A percentile compares a stretch with the other conserved stretches of the same genome.
phyloP scores from a whole-genome alignment of 345 rosid species.

The Aquilaria yunnanensis region DNA sequence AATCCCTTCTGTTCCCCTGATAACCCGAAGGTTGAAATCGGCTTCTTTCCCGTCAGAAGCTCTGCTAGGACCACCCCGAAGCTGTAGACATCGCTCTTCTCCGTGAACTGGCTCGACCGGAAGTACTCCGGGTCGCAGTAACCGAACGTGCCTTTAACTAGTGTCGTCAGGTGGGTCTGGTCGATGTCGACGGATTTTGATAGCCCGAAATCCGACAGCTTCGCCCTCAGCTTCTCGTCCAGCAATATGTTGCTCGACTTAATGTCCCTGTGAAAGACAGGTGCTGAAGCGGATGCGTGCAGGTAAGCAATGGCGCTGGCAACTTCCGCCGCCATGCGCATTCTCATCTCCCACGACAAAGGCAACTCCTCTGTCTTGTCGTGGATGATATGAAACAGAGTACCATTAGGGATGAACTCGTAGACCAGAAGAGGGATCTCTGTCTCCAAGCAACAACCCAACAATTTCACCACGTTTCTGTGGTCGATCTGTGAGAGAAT shows the following conservation, averaged over 20 bases:
- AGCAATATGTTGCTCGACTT: conserved; percentile 18
- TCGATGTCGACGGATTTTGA: conserved; percentile 18
- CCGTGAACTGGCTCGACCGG: conserved; percentile 14
- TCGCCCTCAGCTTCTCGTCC: conserved; percentile 13
- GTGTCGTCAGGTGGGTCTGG: conserved; percentile 18
- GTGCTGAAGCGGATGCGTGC: conserved; percentile 10
- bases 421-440: conserved; percentile 26
- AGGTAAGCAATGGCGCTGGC: conserved; percentile 14
- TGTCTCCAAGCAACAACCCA: conserved; percentile 10
- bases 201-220: conserved; percentile 17
- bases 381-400: conserved; percentile 23
- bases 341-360: conserved; percentile 11
- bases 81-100: conserved; percentile 6
- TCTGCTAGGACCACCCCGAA: conserved; percentile 7
- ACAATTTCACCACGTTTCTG: conserved; percentile 15
- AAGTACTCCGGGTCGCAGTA: conserved; percentile 24
- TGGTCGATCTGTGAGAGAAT: conserved; percentile 20
- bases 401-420: conserved; percentile 23
- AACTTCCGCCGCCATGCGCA: conserved; percentile 12
- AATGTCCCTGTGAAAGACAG: conserved; percentile 17
- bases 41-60: conserved; percentile 6
- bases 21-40: neutral
- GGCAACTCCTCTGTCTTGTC: conserved; percentile 2
- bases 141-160: conserved; percentile 15
- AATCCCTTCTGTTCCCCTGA: neutral